Conservation (phyloP, 2,329 filamentous ascomycete genomes). For the Colletotrichum sansevieriae region DNA sequence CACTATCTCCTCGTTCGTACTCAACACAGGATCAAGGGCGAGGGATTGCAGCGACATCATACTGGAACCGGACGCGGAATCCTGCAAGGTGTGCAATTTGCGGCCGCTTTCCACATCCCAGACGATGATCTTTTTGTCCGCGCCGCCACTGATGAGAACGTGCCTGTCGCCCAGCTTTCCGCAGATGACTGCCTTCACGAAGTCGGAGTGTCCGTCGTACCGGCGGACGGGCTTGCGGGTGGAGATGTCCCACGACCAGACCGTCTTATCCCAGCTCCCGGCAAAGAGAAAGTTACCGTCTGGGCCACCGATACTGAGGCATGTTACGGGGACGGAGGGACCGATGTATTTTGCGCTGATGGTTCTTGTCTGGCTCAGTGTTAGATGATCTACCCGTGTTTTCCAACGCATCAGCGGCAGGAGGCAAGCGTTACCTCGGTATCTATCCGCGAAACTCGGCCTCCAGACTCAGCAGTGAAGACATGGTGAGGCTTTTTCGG, state of each 20-base stretch:
- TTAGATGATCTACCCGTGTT: not conserved
- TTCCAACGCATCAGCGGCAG: conserved; percentile 33
- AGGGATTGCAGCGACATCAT: conserved; percentile 87
- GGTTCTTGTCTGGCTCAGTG: conserved; percentile 24
- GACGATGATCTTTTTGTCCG: conserved; percentile 84
- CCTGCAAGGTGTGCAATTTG: conserved; percentile 82
- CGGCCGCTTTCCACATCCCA: conserved; percentile 81
- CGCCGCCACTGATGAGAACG: conserved; percentile 79
- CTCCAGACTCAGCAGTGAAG: conserved; percentile 90
- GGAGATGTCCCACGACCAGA: conserved; percentile 85
- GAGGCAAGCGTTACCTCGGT: conserved; percentile 71
- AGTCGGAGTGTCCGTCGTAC: conserved; percentile 86
- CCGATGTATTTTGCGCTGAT: conserved; percentile 69
- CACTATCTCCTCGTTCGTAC: conserved; percentile 62
- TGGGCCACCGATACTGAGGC: conserved; percentile 74
- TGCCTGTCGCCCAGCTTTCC: conserved; percentile 72
- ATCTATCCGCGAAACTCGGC: conserved; percentile 79
- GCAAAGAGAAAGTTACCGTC: conserved; percentile 77
- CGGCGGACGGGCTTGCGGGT: conserved; percentile 67
- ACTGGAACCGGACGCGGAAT: conserved; percentile 67
- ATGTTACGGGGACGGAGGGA: conserved; percentile 84
- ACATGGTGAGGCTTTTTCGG: conserved; percentile 71
- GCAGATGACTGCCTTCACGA: conserved; percentile 85
- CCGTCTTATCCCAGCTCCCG: conserved; percentile 92
- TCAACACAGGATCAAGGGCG: conserved; percentile 76